These are phyloP conservation scores for Chrysoporthe austroafricana DNA, from an alignment of 2,329 filamentous ascomycete species.

Conservation along the genomic window DNA sequence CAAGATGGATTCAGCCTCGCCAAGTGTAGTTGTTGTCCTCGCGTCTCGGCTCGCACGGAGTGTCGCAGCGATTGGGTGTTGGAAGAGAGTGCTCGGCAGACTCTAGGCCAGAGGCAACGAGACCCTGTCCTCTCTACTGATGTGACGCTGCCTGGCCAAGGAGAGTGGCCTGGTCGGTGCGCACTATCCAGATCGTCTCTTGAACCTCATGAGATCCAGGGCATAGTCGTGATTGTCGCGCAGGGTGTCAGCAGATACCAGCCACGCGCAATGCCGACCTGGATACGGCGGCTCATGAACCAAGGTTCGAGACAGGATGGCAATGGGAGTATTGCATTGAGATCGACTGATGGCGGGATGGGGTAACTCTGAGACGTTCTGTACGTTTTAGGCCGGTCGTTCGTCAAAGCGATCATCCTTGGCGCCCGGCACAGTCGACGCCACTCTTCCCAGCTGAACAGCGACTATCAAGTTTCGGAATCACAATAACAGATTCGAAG, in stretches of 20 bases:
- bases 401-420: constrained; percentile 37
- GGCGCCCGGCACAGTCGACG: constrained; percentile 2
- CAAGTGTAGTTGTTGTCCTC: background rate
- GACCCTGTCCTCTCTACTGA: background rate
- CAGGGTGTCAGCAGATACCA: constrained; percentile 10
- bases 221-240: background rate
- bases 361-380: constrained; percentile 37
- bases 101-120: too few relatives aligned
- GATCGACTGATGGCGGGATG: constrained; percentile 15
- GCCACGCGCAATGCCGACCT: constrained; percentile 1
- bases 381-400: constrained; percentile 41
- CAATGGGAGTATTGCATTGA: constrained; percentile 12
- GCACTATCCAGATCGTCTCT: background rate
- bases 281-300: constrained; percentile 29
- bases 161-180: background rate
- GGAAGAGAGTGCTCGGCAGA: background rate
- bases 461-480: too few relatives aligned
- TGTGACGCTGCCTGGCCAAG: background rate
- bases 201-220: background rate
- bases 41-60: background rate
- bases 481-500: too few relatives aligned
- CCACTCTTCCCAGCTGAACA: too few relatives aligned
- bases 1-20: background rate
- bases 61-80: background rate
- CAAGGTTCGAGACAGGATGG: constrained; percentile 30